Conservation (phyloP, 1,284 basidiomycete genomes). For the Ustilago esculenta region DNA sequence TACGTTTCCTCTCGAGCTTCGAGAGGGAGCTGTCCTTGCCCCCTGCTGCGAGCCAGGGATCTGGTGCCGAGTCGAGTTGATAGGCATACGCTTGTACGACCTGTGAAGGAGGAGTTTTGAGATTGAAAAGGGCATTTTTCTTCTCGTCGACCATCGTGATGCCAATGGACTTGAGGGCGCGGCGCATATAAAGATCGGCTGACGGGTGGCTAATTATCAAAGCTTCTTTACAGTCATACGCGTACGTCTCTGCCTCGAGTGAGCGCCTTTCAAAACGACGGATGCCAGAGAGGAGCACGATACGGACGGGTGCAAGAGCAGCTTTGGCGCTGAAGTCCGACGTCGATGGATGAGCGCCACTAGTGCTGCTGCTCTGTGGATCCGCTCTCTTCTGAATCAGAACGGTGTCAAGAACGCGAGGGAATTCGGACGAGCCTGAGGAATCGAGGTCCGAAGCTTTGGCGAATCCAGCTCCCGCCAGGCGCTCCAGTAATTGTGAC, state of each 20-base stretch:
- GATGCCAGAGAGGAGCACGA: conserved; percentile 12
- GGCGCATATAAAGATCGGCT: conserved; percentile 33
- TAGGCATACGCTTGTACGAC: conserved; percentile 8
- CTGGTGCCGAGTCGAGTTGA: conserved; percentile 44
- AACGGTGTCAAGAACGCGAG: conserved; percentile 6
- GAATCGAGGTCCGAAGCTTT: not conserved
- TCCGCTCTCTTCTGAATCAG: conserved; percentile 1
- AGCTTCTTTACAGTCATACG: conserved; percentile 25
- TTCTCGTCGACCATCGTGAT: conserved; percentile 30
- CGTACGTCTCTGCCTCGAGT: not conserved
- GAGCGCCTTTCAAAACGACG: not conserved
- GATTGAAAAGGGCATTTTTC: conserved; percentile 15
- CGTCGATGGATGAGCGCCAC: no score
- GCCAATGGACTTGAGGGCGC: conserved; percentile 32
- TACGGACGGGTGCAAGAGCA: conserved; percentile 34
- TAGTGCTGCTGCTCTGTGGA: not conserved
- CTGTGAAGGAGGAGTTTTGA: not conserved
- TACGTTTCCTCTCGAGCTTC: conserved; percentile 28
- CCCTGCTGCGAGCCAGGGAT: conserved; percentile 50
- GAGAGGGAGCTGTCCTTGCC: conserved; percentile 35
- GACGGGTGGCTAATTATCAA: conserved; percentile 53
- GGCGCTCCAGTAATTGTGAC: not conserved
- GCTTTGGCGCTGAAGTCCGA: not conserved
- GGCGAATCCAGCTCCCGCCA: conserved; percentile 10
- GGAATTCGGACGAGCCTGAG: not conserved